Base-by-base conservation (phyloP, 2,329 filamentous ascomycete species). In the Hypoxylon sp. region DNA sequence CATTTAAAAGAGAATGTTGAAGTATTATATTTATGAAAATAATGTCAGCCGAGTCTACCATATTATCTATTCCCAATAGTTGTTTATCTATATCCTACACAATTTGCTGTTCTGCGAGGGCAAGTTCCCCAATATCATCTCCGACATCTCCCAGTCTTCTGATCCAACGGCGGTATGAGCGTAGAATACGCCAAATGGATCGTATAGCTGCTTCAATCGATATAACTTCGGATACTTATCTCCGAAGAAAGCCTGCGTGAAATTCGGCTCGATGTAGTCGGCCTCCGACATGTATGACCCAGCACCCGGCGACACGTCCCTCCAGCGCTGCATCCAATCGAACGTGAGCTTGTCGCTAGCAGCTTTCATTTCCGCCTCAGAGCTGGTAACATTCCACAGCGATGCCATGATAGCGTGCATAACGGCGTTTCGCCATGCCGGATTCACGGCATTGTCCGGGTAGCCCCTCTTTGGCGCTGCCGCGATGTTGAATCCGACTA, bases 381-480 rank as follows among this genome's bases (percentile, higher is more conserved):
- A 37, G 13, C 55, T 55, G 13, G 45, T 43, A 2, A 54, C 50
- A 6, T 54, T 48, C 65, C 65, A 69, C 3, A 46, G 7, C 1
- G 58, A 44, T 2, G 51, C 62, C 17, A 62, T 56, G 54, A 74
- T 73, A 37, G 60, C 60, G 44, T 70, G 69, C 64, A 74, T 63
- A 21, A 66, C 60, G 5, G 70, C 69, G 1, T 70, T 68, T n/a
- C 78, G 68, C 76, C 77, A 80, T 0, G 75, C 77, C 0, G 76
- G 77, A 41, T 64, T 62, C 26, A 63, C 59, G 2, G 63, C 58
- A 30, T 67, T 64, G 15, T 63, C 55, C 16, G 61, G 57, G 15
- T 58, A 57, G 19, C 57, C 55, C 13, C 35, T 30, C 40, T 59
- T 55, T 2, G 46, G 40, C 9, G 59, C 47, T 1, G 59, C 73